Evolutionary conservation across 768 basidiomycete genomes (phyloP), one percentile per base, ranked within the genome.

Genomic region (Auriculariales sp.): DNA sequence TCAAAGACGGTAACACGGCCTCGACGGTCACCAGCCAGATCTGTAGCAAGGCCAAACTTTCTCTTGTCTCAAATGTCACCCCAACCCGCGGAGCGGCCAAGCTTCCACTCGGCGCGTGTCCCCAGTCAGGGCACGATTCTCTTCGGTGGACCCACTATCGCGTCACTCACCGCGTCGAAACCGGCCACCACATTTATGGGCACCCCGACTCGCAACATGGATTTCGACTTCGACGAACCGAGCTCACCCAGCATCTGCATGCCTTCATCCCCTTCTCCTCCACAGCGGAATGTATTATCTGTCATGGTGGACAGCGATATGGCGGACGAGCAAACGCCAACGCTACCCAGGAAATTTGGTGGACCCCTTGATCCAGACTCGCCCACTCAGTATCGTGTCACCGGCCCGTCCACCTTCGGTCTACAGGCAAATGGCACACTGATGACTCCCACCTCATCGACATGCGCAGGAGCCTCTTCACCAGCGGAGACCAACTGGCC

Each of bases 181-280:
- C 42, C 11, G 42, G 11, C 11, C 42, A 19, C 11, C 47, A 57
- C 59, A 28, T 54, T 65, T 32, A 70, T 71, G 25, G 58, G 63
- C 12, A 64, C 73, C 0, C 59, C 78, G 75, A 55, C 73, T 15
- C n/a, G 22, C 35, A 36, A 36, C 22, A 22, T n/a, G n/a, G 35
- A 36, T 15, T 9, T 22, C 7, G 22, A 22, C 22, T 15, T 36
- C 35, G 15, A 6, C n/a, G 35, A 36, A 9, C 76, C 2, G 80
- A 79, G 15, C 77, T 81, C 0, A 63, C 81, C 10, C 83, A 84
- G 61, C 85, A 84, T 57, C 82, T 81, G 3, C 78, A 78, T 34
- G 51, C 71, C 79, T 19, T 55, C 27, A 14, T 28, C 46, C 28
- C 50, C 47, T 17, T 52, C n/a, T 54, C 15, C 39, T 4, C 36